A percentile compares a stretch with the other conserved stretches of the same genome.
Conservation (phyloP, 495 filamentous ascomycete species). For the Neurospora discreta region DNA sequence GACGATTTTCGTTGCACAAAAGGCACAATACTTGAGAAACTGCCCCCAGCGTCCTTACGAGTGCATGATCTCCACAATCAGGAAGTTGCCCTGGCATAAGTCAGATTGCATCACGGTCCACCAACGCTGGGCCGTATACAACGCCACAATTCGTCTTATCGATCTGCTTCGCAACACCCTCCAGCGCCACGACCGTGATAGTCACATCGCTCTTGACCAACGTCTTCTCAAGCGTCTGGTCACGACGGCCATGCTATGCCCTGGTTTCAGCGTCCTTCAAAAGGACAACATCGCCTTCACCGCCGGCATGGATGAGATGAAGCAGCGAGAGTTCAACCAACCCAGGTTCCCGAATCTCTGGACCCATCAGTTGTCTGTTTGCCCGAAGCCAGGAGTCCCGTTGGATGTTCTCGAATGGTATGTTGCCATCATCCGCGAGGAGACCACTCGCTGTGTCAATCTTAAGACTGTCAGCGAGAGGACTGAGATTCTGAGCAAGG, state of each 20-base stretch:
- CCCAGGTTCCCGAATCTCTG: conserved; percentile 29
- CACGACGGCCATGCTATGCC: conserved; percentile 46
- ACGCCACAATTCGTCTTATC: conserved; percentile 39
- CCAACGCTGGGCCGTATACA: conserved; percentile 49
- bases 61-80: conserved; percentile 60
- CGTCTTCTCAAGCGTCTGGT: conserved; percentile 48
- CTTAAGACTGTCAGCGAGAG: conserved; percentile 12
- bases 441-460: conserved; percentile 22
- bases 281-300: conserved; percentile 38
- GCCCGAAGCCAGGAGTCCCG: conserved; percentile 27
- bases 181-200: conserved; percentile 23
- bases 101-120: conserved; percentile 50
- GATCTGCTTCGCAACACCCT: conserved; percentile 7
- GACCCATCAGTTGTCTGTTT: conserved; percentile 30
- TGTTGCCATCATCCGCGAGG: conserved; percentile 38
- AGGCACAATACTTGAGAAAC: conserved; percentile 55
- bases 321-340: conserved; percentile 19
- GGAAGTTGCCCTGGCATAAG: conserved; percentile 66
- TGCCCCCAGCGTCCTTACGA: conserved; percentile 66
- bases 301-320: conserved; percentile 9
- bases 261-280: conserved; percentile 53
- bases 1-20: background rate
- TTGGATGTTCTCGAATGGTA: conserved; percentile 42
- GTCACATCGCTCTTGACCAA: conserved; percentile 33
- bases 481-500: conserved; percentile 20